phyloP scores from a whole-genome alignment of 2,329 filamentous ascomycete species.

The Nannizziopsis barbatae region DNA sequence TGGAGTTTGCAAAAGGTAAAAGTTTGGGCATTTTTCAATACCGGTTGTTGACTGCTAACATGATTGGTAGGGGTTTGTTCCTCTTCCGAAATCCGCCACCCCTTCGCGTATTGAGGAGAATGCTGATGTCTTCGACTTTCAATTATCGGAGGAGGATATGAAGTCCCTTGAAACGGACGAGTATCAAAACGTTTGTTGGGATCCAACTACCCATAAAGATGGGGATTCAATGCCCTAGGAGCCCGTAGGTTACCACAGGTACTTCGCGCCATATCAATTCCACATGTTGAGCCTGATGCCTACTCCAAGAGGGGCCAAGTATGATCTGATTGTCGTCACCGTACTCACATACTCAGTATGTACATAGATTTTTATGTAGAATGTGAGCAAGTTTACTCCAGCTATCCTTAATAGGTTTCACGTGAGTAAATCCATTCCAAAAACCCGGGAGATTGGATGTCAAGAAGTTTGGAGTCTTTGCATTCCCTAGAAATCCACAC shows the following conservation, averaged over 20 bases:
- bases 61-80: slow-evolving; percentile 44
- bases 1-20: slow-evolving; percentile 50
- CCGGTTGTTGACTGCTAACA: background rate
- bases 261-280: background rate
- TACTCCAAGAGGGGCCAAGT: background rate
- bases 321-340: background rate
- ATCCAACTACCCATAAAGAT: slow-evolving; percentile 29
- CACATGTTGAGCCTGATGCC: too few species aligned
- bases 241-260: too few species aligned
- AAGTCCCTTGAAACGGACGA: slow-evolving; percentile 42
- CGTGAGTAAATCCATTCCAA: too few species aligned
- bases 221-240: slow-evolving; percentile 3
- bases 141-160: slow-evolving; percentile 49
- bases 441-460: too few species aligned
- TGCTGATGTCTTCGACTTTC: slow-evolving; percentile 48
- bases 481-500: background rate
- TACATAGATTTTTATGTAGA: too few species aligned
- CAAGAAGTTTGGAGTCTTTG: too few species aligned
- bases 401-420: too few species aligned
- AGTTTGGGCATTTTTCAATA: background rate
- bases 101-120: slow-evolving; percentile 52
- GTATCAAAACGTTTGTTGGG: slow-evolving; percentile 50
- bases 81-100: slow-evolving; percentile 52
- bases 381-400: too few species aligned
- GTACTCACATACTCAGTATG: too few species aligned